A percentile compares a stretch with the other conserved stretches of the same genome.
phyloP scores from a whole-genome alignment of 352 stramenopile genomes.

The Pythium vanterpoolii region DNA sequence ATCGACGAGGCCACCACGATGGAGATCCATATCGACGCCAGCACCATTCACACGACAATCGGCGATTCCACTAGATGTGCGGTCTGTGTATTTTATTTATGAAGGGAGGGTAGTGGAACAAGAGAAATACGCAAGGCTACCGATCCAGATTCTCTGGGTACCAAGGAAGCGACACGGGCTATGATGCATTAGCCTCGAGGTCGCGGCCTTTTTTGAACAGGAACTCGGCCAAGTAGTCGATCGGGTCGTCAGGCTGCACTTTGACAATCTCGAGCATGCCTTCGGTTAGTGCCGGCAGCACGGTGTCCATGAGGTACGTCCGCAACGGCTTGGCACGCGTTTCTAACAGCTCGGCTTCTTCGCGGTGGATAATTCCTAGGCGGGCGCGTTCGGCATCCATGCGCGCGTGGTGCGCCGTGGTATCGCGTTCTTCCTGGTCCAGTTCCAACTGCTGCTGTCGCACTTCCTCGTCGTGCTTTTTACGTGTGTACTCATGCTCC shows the following conservation, averaged over 20 bases:
- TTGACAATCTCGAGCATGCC: constrained; percentile 88
- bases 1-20: neutral
- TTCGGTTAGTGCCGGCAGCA: constrained; percentile 80
- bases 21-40: constrained; percentile 1
- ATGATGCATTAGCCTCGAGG: constrained; percentile 30
- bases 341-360: constrained; percentile 81
- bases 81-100: constrained; percentile 18
- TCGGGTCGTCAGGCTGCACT: constrained; percentile 79
- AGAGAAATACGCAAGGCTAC: constrained; percentile 9
- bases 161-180: neutral
- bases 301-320: constrained; percentile 82
- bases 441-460: constrained; percentile 29
- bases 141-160: neutral
- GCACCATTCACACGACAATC: neutral
- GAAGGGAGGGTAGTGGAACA: neutral
- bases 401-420: constrained; percentile 36
- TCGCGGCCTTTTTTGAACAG: constrained; percentile 79
- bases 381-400: constrained; percentile 55
- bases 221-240: constrained; percentile 87
- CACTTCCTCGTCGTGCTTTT: constrained; percentile 43
- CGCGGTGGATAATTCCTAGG: constrained; percentile 67
- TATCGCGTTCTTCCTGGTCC: constrained; percentile 57
- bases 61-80: constrained; percentile 9
- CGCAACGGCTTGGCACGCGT: constrained; percentile 74
- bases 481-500: constrained; percentile 39